Evolutionary conservation across 73 alveolate species (phyloP).

Genomic region (Blepharisma stoltei): DNA sequence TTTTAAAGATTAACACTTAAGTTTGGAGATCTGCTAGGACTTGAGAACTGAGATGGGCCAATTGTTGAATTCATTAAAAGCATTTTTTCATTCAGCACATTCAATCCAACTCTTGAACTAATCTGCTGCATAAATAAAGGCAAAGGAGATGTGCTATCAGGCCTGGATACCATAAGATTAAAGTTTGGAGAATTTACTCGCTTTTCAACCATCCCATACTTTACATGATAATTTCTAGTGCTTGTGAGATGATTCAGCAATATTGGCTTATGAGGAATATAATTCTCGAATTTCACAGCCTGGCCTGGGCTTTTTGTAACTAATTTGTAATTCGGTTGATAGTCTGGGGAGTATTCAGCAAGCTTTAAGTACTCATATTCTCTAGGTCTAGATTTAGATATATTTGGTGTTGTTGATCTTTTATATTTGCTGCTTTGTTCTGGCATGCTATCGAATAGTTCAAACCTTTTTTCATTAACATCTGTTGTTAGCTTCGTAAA

Average conservation of each 20-base stretch:
- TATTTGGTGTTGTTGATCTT: constrained; percentile 11
- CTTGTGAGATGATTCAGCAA: neutral
- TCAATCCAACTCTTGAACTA: no score
- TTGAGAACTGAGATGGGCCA: no score
- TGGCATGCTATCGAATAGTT: neutral
- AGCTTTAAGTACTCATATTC: neutral
- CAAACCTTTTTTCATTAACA: constrained; percentile 19
- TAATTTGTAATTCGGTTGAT: neutral
- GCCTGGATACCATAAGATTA: no score
- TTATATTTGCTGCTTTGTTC: neutral
- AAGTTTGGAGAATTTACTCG: neutral
- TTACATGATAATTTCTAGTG: neutral
- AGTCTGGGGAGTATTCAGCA: neutral
- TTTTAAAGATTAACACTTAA: no score
- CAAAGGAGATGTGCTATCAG: no score
- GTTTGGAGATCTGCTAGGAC: no score
- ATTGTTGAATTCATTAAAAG: no score
- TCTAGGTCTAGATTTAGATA: neutral
- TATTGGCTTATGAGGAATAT: neutral
- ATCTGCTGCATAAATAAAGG: no score
- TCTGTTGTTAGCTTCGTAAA: neutral
- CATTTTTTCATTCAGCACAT: no score
- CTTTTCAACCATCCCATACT: neutral
- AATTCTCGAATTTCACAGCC: neutral
- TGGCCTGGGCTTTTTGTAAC: neutral